Evolutionary conservation across 2,329 filamentous ascomycete genomes (phyloP), one percentile per base, ranked within the genome.

Genomic region (Penicillium sp.): DNA sequence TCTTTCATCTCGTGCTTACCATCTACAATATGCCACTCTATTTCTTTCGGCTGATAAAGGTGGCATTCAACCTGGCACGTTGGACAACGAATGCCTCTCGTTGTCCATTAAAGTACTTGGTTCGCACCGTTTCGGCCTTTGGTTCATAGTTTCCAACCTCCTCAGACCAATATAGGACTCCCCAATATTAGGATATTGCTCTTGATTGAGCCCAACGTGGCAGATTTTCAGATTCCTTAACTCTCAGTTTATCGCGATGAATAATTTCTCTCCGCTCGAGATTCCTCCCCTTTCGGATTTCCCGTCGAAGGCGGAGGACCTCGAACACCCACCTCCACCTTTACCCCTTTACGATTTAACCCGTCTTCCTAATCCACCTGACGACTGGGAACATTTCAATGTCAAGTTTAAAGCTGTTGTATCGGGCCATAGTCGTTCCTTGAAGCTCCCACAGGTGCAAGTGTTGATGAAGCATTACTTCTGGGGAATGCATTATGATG

Each of bases 401-500:
- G 9, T 25, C 9, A 44, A 19, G 13, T 56, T 21, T n/a, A 12
- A 1, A 8, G 7, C 2, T 17, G 4, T 53, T 39, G 8, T 2
- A 15, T 3, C 9, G 8, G 31, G 38, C 15, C 6, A 12, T 4
- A 23, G 29, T 21, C 53, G 53, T 42, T 13, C 23, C 12, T 35
- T 56, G 23, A 51, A 36, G 38, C n/a, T 38, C 25, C 21, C 38
- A 7, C 43, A 53, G 49, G 13, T 61, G 4, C 38, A 53, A 12
- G 42, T 45, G 1, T 48, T 66, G 45, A 36, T 61, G 4, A 54
- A 57, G 3, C 62, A 66, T 33, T 61, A 69, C 53, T 64, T 64
- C 27, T 73, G 69, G 69, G 71, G 70, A 9, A 66, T 72, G 2
- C 50, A 66, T 13, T 56, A 53, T 43, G 50, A 53, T 1, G 15